These are phyloP conservation scores for Echinosophora koreensis DNA, from an alignment of 306 rosid species.

Conservation along the genomic window DNA sequence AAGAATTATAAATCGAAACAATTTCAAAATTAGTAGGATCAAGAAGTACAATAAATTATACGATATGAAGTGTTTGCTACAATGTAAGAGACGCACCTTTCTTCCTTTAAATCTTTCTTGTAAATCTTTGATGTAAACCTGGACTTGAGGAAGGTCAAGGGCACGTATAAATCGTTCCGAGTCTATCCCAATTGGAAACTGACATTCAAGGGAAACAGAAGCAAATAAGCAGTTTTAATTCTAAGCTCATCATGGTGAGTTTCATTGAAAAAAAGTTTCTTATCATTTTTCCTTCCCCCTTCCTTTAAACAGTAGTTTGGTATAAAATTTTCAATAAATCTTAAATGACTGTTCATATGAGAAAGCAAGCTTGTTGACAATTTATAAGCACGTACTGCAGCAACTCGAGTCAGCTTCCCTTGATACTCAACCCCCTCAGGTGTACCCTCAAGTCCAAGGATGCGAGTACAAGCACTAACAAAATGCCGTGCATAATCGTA, in stretches of 20 bases:
- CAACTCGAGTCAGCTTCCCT: constrained; percentile 88
- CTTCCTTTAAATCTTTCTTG: constrained; percentile 84
- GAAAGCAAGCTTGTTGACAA: constrained; percentile 10
- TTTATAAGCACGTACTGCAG: constrained; percentile 70
- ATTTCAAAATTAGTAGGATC: constrained; percentile 25
- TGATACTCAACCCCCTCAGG: constrained; percentile 95
- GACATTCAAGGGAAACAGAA: constrained; percentile 48
- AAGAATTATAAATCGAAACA: constrained; percentile 18
- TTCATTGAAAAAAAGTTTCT: constrained; percentile 1
- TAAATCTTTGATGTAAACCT: constrained; percentile 68
- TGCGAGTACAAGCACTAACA: constrained; percentile 92
- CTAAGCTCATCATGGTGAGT: constrained; percentile 7
- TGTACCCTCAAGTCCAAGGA: constrained; percentile 89
- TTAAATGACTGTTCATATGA: constrained; percentile 10
- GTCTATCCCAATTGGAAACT: constrained; percentile 96
- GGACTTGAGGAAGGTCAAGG: constrained; percentile 65
- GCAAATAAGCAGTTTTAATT: constrained; percentile 40
- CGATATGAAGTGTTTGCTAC: background rate
- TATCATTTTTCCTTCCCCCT: background rate
- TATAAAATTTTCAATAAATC: constrained; percentile 18
- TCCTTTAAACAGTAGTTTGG: background rate
- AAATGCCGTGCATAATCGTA: constrained; percentile 93
- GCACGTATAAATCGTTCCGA: constrained; percentile 80
- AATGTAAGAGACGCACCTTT: constrained; percentile 60
- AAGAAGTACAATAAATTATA: constrained; percentile 8